Conservation (phyloP, 345 rosid genomes). For the Melastoma malabathricum region DNA sequence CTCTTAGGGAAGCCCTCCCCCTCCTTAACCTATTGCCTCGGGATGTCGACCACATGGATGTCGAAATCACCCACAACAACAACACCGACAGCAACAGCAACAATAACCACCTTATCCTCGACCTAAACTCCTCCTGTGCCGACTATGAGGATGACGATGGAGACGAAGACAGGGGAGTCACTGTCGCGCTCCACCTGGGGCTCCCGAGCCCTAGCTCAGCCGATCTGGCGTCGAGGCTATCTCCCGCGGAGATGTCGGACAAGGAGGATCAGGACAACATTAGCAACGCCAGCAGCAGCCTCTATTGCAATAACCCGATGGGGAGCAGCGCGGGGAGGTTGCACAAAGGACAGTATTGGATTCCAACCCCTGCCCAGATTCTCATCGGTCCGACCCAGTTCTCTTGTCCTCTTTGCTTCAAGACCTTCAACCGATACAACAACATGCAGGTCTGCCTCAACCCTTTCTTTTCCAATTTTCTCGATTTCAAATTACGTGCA, state of each 20-base stretch:
- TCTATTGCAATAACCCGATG: background rate
- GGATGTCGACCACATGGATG: constrained; percentile 20
- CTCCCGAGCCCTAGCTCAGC: constrained; percentile 36
- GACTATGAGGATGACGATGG: constrained; percentile 9
- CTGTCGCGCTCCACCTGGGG: constrained; percentile 83
- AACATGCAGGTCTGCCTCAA: constrained; percentile 78
- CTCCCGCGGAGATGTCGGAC: constrained; percentile 24
- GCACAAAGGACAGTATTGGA: constrained; percentile 86
- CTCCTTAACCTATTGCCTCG: constrained; percentile 60
- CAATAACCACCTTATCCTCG: background rate
- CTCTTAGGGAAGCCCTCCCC: constrained; percentile 76
- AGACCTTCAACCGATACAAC: constrained; percentile 98
- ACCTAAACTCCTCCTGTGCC: constrained; percentile 1
- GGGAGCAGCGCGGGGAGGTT: background rate
- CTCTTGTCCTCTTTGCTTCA: constrained; percentile 96
- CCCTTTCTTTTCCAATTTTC: no score
- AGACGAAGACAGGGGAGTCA: constrained; percentile 29
- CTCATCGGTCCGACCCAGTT: constrained; percentile 96
- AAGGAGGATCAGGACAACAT: constrained; percentile 24
- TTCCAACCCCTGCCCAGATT: constrained; percentile 97
- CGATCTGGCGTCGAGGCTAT: constrained; percentile 19
- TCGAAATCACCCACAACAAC: constrained; percentile 19
- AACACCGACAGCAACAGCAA: constrained; percentile 21
- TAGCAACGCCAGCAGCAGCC: background rate
- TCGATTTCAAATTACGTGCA: no score